Base-by-base conservation (phyloP, 73 alveolate genomes). In the Paramecium bursaria region DNA sequence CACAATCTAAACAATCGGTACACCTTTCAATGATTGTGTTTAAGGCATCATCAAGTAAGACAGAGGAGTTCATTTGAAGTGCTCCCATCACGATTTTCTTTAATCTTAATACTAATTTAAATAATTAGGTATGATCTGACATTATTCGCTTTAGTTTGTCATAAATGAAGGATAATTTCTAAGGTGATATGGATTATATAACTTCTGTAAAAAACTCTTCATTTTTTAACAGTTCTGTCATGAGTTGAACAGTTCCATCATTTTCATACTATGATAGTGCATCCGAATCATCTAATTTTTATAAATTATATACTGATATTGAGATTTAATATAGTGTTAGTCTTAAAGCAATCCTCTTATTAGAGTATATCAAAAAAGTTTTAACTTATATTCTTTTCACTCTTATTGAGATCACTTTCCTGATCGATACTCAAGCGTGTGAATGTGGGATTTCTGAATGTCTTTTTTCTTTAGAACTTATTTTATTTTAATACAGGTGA, bases 1-100 rank as follows among this genome's bases (percentile, higher is more conserved):
- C 96, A 57, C 96, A 91, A 49, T 87, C 90, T 1, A 91, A 75
- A 44, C 82, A 67, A 67, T 67, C 82, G 1, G 44, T 25, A 67
- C 82, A 67, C 44, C 33, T 67, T 25, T 88, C 88, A 4, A 88
- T 60, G 6, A 88, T 88, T 30, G 44, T 82, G 48, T 88, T 73
- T 25, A 88, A 33, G 5, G 93, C 93, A 35, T 88, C 93, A 49
- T 75, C 73, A 14, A 88, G 44, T 0, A 74, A 50, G 0, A 88
- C 86, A n/a, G 91, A 85, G 27, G 74, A 26, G 25, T 74, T 73
- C 86, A 85, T 85, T 85, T 85, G 35, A 30, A 73, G 35, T 22
- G 91, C 75, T 25, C 86, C 86, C 10, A 48, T 35, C 0, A 85
- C 57, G n/a, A 85, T 73, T 21, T 85, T 85, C 31, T 85, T 85